These are phyloP conservation scores for Talaromyces funiculosus DNA, from an alignment of 2,329 filamentous ascomycete species.

Conservation along the genomic window DNA sequence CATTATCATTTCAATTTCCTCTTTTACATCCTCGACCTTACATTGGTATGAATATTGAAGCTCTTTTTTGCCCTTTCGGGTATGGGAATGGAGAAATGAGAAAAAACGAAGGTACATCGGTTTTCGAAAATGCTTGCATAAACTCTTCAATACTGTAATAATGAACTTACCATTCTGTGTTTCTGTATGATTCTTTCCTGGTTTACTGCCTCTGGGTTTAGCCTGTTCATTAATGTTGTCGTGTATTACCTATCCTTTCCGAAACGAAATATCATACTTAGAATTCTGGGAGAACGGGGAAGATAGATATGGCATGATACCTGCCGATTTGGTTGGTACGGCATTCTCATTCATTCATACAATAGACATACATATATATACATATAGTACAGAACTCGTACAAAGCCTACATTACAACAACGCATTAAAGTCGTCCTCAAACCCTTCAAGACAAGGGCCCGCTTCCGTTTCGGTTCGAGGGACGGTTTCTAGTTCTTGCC, in stretches of 20 bases:
- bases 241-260: not conserved
- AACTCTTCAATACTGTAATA: not conserved
- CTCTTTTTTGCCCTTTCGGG: not conserved
- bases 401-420: not conserved
- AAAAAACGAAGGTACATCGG: not conserved
- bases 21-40: not conserved
- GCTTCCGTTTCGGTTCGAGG: slow-evolving; percentile 31
- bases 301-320: too few species aligned
- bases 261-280: not conserved
- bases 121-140: not conserved
- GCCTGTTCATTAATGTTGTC: not conserved
- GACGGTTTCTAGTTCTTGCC: slow-evolving; percentile 57
- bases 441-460: slow-evolving; percentile 27
- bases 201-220: not conserved
- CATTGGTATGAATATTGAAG: not conserved
- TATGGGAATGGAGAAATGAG: not conserved
- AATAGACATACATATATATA: not conserved
- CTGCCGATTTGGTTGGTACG: too few species aligned
- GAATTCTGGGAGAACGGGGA: not conserved
- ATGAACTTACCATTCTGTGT: not conserved
- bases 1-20: not conserved
- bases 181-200: not conserved
- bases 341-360: not conserved
- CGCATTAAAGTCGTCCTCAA: slow-evolving; percentile 11
- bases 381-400: not conserved